Base-by-base conservation (phyloP, 345 rosid genomes). In the Eucalyptus erythrocorys region DNA sequence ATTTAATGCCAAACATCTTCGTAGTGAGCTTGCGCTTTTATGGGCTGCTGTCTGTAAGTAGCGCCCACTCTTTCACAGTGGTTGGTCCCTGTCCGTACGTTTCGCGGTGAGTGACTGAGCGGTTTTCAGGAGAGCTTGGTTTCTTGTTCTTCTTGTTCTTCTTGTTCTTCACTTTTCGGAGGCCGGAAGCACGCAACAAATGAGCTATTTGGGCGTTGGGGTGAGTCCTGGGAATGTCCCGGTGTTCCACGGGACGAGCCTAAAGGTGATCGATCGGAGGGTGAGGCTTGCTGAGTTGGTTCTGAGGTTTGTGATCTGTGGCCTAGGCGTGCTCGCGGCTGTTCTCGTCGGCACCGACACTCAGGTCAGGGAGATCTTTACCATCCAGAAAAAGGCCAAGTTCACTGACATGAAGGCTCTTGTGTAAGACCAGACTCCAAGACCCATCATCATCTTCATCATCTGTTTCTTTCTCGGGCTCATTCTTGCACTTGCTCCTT, bases 391-490 rank as follows among this genome's bases (percentile, higher is more conserved):
- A 95, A 91, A 85, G 89, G 99, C 99, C 11, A 94, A 82, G 89
- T 97, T 91, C 90, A 95, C 98, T 14, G 99, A 97, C 93, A 95
- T 97, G 98, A 98, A 97, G 92, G 96, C 99, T 16, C 96, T 98
- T 48, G 97, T 97, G 99, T 97, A 91, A 91, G 97, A 87, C 89
- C 87, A 50, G 42, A 57, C 87, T 87, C 47, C 84, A 40, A 40
- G 27, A 40, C 2, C 88, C 80, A 34, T 88, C 85, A 47, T 57
- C 43, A 55, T 51, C 16, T 13, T 15, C 80, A 86, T 53, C 17
- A 17, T 86, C n/a, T 26, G 68, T 26, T 86, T 34, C 48, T 86
- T 86, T 86, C 64, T 86, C 1, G 48, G 42, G 37, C 17, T 85
- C 87, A 32, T 49, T 16, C 43, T 86, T 50, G 42, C 17, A 26